Evolutionary conservation across 1,284 basidiomycete genomes (phyloP), one percentile per base, ranked within the genome.

Genomic region (Ustilago shanxiensis): DNA sequence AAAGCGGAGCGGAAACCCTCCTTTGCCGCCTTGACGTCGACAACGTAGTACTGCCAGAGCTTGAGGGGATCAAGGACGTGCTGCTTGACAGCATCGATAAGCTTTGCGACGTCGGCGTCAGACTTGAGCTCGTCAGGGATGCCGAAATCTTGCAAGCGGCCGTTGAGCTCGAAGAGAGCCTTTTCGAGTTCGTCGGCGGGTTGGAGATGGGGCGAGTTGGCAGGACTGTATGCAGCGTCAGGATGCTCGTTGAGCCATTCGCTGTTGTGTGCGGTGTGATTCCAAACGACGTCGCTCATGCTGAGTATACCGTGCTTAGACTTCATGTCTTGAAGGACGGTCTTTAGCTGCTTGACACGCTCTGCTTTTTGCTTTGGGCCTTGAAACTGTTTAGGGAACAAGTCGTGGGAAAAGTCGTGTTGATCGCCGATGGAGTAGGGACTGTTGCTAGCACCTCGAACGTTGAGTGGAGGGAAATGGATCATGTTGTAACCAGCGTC

Each of bases 401-500:
- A 66, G 39, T 83, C 82, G 52, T 65, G 45, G 13, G 75, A 63
- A 28, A 82, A 83, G 67, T 83, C 82, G 29, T 63, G 69, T 51
- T 82, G 82, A 50, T 83, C 73, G 39, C 75, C 79, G 52, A 83
- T 80, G 18, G 81, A 81, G 71, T 83, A 83, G 16, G 82, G 82
- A 31, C 75, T 77, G 72, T 83, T 81, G 57, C 72, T 77, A 7
- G 59, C 62, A 22, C 82, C 82, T 2, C 82, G 66, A 4, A 83
- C 81, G 39, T 83, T 79, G 41, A 83, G 72, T 8, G 82, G 82
- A 18, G 77, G 74, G 60, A 81, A 83, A 64, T 83, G 82, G 26
- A 82, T 64, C 81, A 83, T 81, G 72, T 83, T 83, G 75, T 83
- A 83, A 18, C 82, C 82, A n/a, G 72, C 72, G 16, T 80, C 72